Percentiles rank a stretch among this genome's conserved stretches.
phyloP scores from a whole-genome alignment of 768 basidiomycete genomes.

The Leccinum longicurvipes region DNA sequence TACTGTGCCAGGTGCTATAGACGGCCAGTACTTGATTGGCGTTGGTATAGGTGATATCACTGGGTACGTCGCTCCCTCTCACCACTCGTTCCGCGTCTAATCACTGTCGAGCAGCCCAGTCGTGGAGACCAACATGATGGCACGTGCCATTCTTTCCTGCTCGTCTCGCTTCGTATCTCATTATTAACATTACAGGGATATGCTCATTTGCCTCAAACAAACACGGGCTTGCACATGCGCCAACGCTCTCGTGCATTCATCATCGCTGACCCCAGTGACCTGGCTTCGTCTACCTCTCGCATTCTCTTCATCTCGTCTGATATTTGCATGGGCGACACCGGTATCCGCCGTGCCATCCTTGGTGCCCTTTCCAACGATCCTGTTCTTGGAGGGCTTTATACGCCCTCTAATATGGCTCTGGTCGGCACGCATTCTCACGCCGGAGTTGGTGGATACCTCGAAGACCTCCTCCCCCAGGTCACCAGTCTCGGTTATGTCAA shows the following conservation, averaged over 20 bases:
- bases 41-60: constrained; percentile 64
- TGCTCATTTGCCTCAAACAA: constrained; percentile 59
- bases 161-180: not conserved
- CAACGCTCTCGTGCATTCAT: constrained; percentile 77
- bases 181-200: constrained; percentile 49
- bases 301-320: constrained; percentile 80
- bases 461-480: constrained; percentile 74
- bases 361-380: constrained; percentile 44
- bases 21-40: constrained; percentile 25
- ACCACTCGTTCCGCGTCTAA: not conserved
- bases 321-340: constrained; percentile 80
- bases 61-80: constrained; percentile 41
- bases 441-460: constrained; percentile 76
- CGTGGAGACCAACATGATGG: constrained; percentile 85
- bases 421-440: constrained; percentile 73
- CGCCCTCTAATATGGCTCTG: constrained; percentile 68
- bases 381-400: constrained; percentile 62
- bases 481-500: constrained; percentile 72
- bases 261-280: constrained; percentile 45
- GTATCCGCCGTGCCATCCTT: constrained; percentile 68
- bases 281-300: constrained; percentile 46
- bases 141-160: constrained; percentile 23
- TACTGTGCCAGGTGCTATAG: not conserved
- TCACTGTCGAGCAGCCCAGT: constrained; percentile 46
- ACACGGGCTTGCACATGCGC: constrained; percentile 76